Evolutionary conservation across 495 filamentous ascomycete species (phyloP).

Genomic region (Annulohypoxylon moriforme): DNA sequence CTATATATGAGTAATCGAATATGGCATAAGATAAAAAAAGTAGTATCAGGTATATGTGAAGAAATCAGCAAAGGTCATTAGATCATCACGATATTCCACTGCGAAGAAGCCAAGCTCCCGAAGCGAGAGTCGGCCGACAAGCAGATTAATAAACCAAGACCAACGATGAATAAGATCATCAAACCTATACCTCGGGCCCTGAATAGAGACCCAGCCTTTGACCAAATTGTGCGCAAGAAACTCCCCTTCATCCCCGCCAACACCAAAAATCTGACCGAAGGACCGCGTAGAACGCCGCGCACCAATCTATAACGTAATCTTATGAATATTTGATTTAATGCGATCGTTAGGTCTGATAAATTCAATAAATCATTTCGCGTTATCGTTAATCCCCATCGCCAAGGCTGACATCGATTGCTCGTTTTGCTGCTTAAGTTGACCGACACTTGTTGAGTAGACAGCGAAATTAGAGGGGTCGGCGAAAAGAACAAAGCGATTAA

Average conservation of each 20-base stretch:
- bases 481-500: constrained; percentile 44
- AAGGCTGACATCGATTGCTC: background rate
- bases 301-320: constrained; percentile 3
- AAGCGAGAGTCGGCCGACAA: background rate
- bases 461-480: background rate
- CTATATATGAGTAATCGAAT: background rate
- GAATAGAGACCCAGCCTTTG: background rate
- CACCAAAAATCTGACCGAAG: background rate
- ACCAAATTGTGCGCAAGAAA: background rate
- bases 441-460: too few species aligned
- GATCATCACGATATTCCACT: background rate
- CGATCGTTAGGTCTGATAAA: background rate
- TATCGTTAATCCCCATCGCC: background rate
- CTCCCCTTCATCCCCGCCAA: background rate
- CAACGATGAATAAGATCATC: background rate
- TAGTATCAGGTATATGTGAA: constrained; percentile 1
- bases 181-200: background rate
- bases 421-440: background rate
- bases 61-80: background rate
- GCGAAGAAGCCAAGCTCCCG: background rate
- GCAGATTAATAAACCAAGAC: background rate
- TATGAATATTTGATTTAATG: background rate
- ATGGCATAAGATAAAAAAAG: background rate
- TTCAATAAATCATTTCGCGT: background rate
- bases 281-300: background rate